Evolutionary conservation across 2,329 filamentous ascomycete genomes (phyloP).

Genomic region (Hymenoscyphus fraxineus): DNA sequence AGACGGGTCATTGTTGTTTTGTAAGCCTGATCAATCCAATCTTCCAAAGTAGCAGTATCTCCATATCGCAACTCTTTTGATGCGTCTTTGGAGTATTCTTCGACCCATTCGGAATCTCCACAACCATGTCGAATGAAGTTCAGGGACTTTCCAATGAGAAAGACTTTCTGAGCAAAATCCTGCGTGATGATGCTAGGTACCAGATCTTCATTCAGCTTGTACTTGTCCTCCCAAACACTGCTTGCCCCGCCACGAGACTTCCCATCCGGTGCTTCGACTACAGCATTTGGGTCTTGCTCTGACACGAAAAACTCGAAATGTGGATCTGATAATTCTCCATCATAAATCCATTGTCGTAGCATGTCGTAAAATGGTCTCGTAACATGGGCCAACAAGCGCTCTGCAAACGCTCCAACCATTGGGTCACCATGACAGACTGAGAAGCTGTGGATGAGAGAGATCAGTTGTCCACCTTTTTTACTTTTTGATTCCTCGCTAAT

Average conservation of each 20-base stretch:
- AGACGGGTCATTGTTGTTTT: conserved; percentile 96
- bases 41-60: conserved; percentile 85
- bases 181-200: conserved; percentile 89
- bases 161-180: conserved; percentile 94
- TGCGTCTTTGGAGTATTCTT: conserved; percentile 87
- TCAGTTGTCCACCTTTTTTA: conserved; percentile 84
- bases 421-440: conserved; percentile 93
- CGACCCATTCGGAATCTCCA: conserved; percentile 90
- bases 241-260: conserved; percentile 61
- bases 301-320: conserved; percentile 94
- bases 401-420: conserved; percentile 88
- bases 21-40: conserved; percentile 94
- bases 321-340: conserved; percentile 95
- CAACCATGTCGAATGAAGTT: conserved; percentile 98
- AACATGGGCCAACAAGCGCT: conserved; percentile 79
- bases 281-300: conserved; percentile 63
- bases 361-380: conserved; percentile 97
- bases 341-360: conserved; percentile 94
- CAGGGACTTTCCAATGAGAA: conserved; percentile 93
- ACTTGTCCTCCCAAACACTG: conserved; percentile 98
- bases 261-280: conserved; percentile 43
- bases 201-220: conserved; percentile 79
- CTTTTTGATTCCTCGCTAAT: conserved; percentile 88
- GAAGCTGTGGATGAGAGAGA: conserved; percentile 89
- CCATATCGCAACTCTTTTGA: conserved; percentile 91